A percentile compares a stretch with the other conserved stretches of the same genome.
Evolutionary conservation across 306 rosid genomes (phyloP).

Genomic region (Boehmeria nivea): DNA sequence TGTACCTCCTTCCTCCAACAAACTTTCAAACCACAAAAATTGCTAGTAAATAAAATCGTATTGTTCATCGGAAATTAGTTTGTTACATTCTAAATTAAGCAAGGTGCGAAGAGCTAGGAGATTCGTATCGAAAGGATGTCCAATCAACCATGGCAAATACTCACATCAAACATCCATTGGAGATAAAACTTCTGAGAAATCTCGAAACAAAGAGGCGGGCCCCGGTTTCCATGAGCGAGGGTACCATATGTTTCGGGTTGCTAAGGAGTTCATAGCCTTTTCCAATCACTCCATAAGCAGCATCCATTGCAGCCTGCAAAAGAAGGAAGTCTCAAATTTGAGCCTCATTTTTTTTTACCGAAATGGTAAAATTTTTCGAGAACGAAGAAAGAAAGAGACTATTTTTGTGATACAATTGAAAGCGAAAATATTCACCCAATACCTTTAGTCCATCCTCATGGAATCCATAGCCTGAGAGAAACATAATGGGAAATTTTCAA

Average conservation of each 20-base stretch:
- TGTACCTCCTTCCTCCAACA: constrained; percentile 90
- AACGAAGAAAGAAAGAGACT: too few relatives aligned
- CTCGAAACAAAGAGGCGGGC: constrained; percentile 66
- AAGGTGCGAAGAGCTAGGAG: neutral
- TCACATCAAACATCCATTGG: constrained; percentile 73
- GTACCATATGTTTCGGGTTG: constrained; percentile 86
- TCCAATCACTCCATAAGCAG: constrained; percentile 70
- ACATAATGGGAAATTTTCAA: constrained; percentile 5
- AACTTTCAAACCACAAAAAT: constrained; percentile 28
- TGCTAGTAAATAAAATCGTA: neutral
- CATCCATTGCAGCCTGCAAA: constrained; percentile 77
- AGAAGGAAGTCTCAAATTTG: constrained; percentile 1
- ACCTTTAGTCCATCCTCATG: constrained; percentile 97
- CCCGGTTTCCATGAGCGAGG: constrained; percentile 66
- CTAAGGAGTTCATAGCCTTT: constrained; percentile 38
- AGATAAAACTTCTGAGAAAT: constrained; percentile 51
- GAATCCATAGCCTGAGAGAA: constrained; percentile 81
- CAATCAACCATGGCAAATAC: constrained; percentile 29
- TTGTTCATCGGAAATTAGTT: too few relatives aligned
- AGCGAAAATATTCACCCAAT: neutral
- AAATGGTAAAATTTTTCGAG: neutral
- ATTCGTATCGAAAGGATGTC: too few relatives aligned
- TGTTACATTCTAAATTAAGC: too few relatives aligned
- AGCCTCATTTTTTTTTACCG: neutral
- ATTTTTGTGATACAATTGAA: neutral